Evolutionary conservation across 2,329 filamentous ascomycete species (phyloP), one percentile per base, ranked within the genome.

Genomic region (Colletotrichum tanaceti): DNA sequence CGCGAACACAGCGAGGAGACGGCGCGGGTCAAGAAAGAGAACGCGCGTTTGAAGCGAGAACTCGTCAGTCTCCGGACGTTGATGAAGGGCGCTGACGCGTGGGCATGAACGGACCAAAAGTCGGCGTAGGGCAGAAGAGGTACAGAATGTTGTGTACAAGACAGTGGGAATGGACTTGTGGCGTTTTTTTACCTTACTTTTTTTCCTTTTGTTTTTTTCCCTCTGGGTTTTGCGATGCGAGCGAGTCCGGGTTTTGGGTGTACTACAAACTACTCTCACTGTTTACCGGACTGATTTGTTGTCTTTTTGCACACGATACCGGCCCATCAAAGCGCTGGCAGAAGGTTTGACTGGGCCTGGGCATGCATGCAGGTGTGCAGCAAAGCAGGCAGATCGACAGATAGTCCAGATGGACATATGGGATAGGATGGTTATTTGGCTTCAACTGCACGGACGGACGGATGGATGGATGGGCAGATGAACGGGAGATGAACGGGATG

Each of bases 1-100:
- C 90, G 87, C 73, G 92, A 93, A 72, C 86, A 88, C 59, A 86
- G 91, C 72, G 94, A 97, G 70, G 94, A 98, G 79, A 87, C 89
- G 65, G 89, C 89, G 32, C 87, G 89, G 72, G 80, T 94, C 71
- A 93, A 93, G 82, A 94, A 93, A 80, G 95, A 98, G 78, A 97
- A 97, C 77, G 88, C 90, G 64, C 85, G 93, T 71, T 79, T 98
- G 74, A 94, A 91, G 82, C 86, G 94, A 73, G 94, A 97, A 82
- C 90, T 94, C 75, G 87, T 91, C 41, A 93, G 92, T 59, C 80
- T 92, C 73, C 83, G 87, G 74, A 83, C 88, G 55, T 75, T 86
- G 71, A 74, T 88, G 65, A 87, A 84, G 78, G 82, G 80, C 16
- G 71, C 61, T 24, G 71, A 70, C 38, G 43, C 55, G 43, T 71